Conservation (phyloP, 73 alveolate genomes). For the Paramecium sonneborni region DNA sequence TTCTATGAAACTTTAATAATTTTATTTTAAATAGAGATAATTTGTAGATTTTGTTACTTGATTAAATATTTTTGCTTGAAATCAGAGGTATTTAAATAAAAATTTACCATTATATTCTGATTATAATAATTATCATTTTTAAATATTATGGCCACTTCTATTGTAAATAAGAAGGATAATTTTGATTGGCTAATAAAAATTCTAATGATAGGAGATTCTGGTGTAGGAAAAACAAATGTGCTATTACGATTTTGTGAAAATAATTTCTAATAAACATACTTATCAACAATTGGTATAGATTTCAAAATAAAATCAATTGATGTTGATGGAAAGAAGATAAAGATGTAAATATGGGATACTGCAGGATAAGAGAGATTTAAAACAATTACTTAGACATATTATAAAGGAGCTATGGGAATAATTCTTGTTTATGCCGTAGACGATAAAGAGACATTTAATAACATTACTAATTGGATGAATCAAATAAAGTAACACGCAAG, state of each 20-base stretch:
- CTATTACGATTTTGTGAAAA: slow-evolving; percentile 81
- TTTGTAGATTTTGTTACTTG: too few species aligned
- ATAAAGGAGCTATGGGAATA: slow-evolving; percentile 88
- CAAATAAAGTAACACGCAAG: slow-evolving; percentile 59
- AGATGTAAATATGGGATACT: slow-evolving; percentile 91
- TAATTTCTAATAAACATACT: slow-evolving; percentile 75
- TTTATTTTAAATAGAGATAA: too few species aligned
- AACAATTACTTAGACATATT: slow-evolving; percentile 81
- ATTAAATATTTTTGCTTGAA: too few species aligned
- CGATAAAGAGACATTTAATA: slow-evolving; percentile 71
- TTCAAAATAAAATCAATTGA: slow-evolving; percentile 79
- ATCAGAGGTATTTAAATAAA: background rate
- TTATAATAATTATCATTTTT: background rate
- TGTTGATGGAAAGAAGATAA: slow-evolving; percentile 77
- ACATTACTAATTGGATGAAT: slow-evolving; percentile 78
- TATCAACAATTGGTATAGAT: slow-evolving; percentile 90
- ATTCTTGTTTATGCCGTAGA: slow-evolving; percentile 80
- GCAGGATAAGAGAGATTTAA: slow-evolving; percentile 90
- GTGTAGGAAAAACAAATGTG: slow-evolving; percentile 86
- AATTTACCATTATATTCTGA: background rate
- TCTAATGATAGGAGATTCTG: slow-evolving; percentile 81
- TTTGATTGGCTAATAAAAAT: slow-evolving; percentile 74
- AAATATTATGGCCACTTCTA: background rate
- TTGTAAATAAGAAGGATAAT: background rate
- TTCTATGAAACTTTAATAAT: background rate